These are phyloP conservation scores for Pelagophyceae sp. DNA, from an alignment of 352 stramenopile species.

Conservation along the genomic window DNA sequence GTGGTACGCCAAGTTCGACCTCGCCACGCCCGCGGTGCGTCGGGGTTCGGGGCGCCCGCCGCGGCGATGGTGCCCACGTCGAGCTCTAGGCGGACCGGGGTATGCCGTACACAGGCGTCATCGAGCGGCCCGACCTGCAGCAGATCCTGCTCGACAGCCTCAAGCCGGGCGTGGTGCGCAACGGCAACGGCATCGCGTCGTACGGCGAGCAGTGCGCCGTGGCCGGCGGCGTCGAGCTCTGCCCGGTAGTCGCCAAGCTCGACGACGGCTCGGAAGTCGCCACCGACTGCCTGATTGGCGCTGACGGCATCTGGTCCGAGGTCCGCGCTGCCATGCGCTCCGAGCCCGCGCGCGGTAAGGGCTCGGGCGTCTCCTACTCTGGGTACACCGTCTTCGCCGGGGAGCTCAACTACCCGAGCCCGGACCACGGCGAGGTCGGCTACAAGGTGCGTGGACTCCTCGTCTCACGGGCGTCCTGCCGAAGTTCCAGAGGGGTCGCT, in stretches of 20 bases:
- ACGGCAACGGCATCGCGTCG: constrained; percentile 41
- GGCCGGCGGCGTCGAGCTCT: constrained; percentile 25
- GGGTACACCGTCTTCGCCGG: constrained; percentile 62
- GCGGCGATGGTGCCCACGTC: too few species aligned
- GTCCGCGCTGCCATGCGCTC: constrained; percentile 52
- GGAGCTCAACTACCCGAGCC: constrained; percentile 41
- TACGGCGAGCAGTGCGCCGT: constrained; percentile 37
- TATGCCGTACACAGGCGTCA: constrained; percentile 60
- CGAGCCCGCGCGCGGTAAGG: constrained; percentile 37
- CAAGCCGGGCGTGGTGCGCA: constrained; percentile 33
- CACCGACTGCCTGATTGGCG: constrained; percentile 41
- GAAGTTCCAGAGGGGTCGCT: too few species aligned
- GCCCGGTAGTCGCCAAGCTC: constrained; percentile 23
- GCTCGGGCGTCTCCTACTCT: constrained; percentile 47
- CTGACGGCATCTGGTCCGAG: constrained; percentile 47
- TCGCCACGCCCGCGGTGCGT: constrained; percentile 37
- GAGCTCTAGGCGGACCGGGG: constrained; percentile 37
- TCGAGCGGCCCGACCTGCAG: constrained; percentile 60
- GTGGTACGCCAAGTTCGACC: constrained; percentile 60
- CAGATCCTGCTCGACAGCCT: constrained; percentile 46
- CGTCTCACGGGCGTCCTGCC: too few species aligned
- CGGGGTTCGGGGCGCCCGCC: constrained; percentile 25
- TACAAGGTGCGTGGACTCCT: too few species aligned
- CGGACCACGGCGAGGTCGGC: constrained; percentile 44
- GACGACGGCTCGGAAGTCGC: constrained; percentile 31